Evolutionary conservation across 179 eudicot species (phyloP).

Genomic region (Camellia oleifera): DNA sequence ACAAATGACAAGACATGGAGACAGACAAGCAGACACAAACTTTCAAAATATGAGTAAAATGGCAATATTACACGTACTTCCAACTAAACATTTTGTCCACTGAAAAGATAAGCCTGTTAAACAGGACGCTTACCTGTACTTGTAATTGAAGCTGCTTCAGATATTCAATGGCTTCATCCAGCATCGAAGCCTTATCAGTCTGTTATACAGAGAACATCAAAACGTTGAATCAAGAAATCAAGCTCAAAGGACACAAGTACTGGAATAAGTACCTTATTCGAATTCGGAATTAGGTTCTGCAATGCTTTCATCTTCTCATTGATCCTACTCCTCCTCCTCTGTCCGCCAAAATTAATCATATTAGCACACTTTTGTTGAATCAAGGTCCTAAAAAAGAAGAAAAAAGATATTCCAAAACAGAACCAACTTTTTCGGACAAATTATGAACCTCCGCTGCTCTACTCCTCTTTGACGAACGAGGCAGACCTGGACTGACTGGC

Average conservation of each 20-base stretch:
- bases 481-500: slow-evolving; percentile 22
- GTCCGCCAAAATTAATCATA: slow-evolving; percentile 22
- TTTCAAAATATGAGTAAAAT: too few relatives aligned
- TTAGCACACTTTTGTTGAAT: neutral
- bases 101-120: neutral
- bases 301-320: slow-evolving; percentile 90
- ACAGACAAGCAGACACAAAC: neutral
- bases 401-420: slow-evolving; percentile 3
- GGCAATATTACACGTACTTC: neutral
- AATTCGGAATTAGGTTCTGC: slow-evolving; percentile 87
- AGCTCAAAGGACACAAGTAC: neutral
- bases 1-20: too few relatives aligned
- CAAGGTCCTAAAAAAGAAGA: neutral
- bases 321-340: slow-evolving; percentile 89
- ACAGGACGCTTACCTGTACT: slow-evolving; percentile 59
- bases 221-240: neutral
- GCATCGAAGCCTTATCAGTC: slow-evolving; percentile 96
- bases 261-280: slow-evolving; percentile 56
- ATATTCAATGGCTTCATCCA: slow-evolving; percentile 95
- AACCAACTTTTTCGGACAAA: slow-evolving; percentile 54
- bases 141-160: slow-evolving; percentile 86
- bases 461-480: slow-evolving; percentile 48
- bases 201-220: slow-evolving; percentile 22
- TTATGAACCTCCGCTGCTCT: slow-evolving; percentile 67
- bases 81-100: neutral